phyloP scores from a whole-genome alignment of 2,329 filamentous ascomycete species.

The Neophaeococcomyces mojaviensis region DNA sequence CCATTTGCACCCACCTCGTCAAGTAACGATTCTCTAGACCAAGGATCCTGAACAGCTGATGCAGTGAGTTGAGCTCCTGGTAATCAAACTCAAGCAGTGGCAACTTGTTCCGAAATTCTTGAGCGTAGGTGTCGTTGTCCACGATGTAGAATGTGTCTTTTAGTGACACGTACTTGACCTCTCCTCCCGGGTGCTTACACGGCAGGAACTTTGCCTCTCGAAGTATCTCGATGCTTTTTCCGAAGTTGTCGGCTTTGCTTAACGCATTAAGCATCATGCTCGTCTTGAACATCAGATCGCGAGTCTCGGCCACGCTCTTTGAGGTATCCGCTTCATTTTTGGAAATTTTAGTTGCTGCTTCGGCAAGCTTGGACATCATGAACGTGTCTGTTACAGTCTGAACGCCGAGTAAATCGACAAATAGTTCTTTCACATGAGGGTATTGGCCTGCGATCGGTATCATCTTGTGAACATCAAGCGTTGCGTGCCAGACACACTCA shows the following conservation, averaged over 20 bases:
- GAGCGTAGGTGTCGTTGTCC: slow-evolving; percentile 10
- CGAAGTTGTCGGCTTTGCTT: slow-evolving; percentile 4
- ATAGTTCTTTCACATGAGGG: slow-evolving; percentile 10
- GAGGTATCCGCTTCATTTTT: too few relatives aligned
- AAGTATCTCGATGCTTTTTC: slow-evolving; percentile 4
- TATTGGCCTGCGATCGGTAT: slow-evolving; percentile 11
- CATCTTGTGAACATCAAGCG: slow-evolving; percentile 9
- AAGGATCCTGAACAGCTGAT: slow-evolving; percentile 11
- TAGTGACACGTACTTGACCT: slow-evolving; percentile 4
- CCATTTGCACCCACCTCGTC: slow-evolving; percentile 5
- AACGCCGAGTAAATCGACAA: slow-evolving; percentile 11
- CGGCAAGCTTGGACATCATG: slow-evolving; percentile 13
- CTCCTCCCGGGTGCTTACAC: slow-evolving; percentile 7
- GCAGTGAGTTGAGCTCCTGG: slow-evolving; percentile 10
- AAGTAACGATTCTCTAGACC: slow-evolving; percentile 12
- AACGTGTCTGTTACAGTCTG: slow-evolving; percentile 9
- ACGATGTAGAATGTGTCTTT: slow-evolving; percentile 11
- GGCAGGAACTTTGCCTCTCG: slow-evolving; percentile 11
- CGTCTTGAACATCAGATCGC: slow-evolving; percentile 12
- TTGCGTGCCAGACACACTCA: slow-evolving; percentile 13
- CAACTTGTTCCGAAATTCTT: slow-evolving; percentile 9
- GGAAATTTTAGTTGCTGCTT: slow-evolving; percentile 10
- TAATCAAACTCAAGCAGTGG: slow-evolving; percentile 13
- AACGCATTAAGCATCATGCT: slow-evolving; percentile 9
- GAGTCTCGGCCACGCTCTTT: slow-evolving; percentile 8